Evolutionary conservation across 2,329 filamentous ascomycete genomes (phyloP).

Genomic region (Graphilbum ipis-grandicollis): DNA sequence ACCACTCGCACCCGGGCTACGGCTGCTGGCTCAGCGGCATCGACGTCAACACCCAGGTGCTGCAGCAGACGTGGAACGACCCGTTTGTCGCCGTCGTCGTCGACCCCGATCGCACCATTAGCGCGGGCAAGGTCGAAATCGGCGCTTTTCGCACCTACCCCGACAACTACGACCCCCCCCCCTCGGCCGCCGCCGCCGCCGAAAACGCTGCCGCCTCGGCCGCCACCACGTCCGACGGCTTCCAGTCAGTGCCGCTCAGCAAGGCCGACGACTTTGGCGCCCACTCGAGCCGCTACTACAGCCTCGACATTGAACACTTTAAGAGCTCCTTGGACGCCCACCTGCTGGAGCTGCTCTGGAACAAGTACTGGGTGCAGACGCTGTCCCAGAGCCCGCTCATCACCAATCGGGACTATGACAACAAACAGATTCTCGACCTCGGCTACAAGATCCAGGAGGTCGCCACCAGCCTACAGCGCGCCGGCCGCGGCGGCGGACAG

Average conservation of each 20-base stretch:
- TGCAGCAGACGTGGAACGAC: constrained; percentile 73
- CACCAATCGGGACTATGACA: constrained; percentile 83
- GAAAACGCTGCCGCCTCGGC: constrained; percentile 10
- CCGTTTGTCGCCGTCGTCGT: constrained; percentile 94
- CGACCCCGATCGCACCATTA: constrained; percentile 89
- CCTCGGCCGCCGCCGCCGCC: too few species aligned
- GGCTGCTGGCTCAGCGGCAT: constrained; percentile 97
- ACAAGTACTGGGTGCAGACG: constrained; percentile 98
- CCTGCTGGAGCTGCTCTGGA: constrained; percentile 81
- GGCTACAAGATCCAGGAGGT: constrained; percentile 64
- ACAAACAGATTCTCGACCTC: constrained; percentile 80
- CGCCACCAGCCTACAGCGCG: constrained; percentile 20
- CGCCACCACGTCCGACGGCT: constrained; percentile 31
- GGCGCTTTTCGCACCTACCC: constrained; percentile 91
- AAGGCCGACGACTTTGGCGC: constrained; percentile 95
- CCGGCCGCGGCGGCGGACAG: constrained; percentile 11
- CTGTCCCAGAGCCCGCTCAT: constrained; percentile 80
- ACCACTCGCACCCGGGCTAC: constrained; percentile 93
- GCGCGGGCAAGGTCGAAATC: constrained; percentile 89
- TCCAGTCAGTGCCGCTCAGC: constrained; percentile 68
- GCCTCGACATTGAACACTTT: constrained; percentile 81
- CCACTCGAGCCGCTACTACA: constrained; percentile 79
- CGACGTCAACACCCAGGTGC: constrained; percentile 74
- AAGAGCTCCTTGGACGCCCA: constrained; percentile 82
- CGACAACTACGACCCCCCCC: constrained; percentile 53